These are phyloP conservation scores for Epicoccum sorghinum DNA, from an alignment of 2,329 filamentous ascomycete species.

Conservation along the genomic window DNA sequence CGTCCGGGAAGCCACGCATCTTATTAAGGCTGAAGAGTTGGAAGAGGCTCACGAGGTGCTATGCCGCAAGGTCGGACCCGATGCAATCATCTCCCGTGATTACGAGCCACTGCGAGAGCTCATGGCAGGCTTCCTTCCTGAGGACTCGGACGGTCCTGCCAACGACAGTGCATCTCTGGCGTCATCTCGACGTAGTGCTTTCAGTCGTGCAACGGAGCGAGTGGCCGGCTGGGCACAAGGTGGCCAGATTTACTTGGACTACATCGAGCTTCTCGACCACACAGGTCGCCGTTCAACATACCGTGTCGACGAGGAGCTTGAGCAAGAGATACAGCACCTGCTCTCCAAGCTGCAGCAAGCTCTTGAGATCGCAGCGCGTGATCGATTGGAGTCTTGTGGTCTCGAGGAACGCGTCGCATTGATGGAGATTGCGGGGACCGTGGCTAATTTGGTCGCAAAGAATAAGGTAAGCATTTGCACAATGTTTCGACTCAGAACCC, in stretches of 20 bases:
- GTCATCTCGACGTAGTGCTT: constrained; percentile 7
- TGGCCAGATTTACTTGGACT: constrained; percentile 78
- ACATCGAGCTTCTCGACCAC: constrained; percentile 57
- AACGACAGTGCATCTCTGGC: constrained; percentile 17
- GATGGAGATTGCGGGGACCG: constrained; percentile 78
- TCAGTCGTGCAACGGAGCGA: constrained; percentile 26
- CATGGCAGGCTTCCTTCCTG: constrained; percentile 69
- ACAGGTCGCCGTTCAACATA: constrained; percentile 35
- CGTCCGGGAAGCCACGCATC: constrained; percentile 63
- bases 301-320: constrained; percentile 40
- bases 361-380: constrained; percentile 49
- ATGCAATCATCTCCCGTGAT: constrained; percentile 81
- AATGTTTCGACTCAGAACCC: background rate
- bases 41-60: constrained; percentile 86
- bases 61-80: constrained; percentile 78
- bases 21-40: constrained; percentile 78
- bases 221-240: constrained; percentile 79
- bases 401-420: constrained; percentile 70
- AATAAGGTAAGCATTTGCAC: constrained; percentile 37
- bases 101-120: constrained; percentile 72
- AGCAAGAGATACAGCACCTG: constrained; percentile 35
- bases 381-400: constrained; percentile 49
- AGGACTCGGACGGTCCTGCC: constrained; percentile 51
- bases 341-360: constrained; percentile 46
- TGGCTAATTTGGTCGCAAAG: constrained; percentile 68